Evolutionary conservation across 768 basidiomycete genomes (phyloP).

Genomic region (Mycena venus): DNA sequence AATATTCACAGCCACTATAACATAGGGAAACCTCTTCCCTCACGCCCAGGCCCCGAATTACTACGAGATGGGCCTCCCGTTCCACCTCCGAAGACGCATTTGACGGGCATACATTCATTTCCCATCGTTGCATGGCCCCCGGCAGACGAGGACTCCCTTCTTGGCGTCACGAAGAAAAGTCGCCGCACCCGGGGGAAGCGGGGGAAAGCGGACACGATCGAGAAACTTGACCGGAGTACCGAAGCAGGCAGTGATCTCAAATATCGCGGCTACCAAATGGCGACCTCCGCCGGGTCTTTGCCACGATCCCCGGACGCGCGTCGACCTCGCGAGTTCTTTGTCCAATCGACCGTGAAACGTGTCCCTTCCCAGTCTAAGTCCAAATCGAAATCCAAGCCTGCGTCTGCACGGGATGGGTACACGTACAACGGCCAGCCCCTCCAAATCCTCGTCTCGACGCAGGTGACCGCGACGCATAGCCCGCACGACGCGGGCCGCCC

Average conservation of each 20-base stretch:
- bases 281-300: neutral
- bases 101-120: neutral
- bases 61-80: neutral
- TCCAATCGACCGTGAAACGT: neutral
- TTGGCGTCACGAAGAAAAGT: neutral
- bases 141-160: neutral
- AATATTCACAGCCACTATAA: neutral
- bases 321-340: conserved; percentile 12
- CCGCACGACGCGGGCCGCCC: conserved; percentile 26
- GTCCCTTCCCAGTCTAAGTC: neutral
- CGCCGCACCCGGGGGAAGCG: neutral
- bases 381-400: neutral
- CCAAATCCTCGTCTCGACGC: conserved; percentile 28
- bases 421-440: neutral
- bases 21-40: conserved; percentile 12
- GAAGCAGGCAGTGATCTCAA: neutral
- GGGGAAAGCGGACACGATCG: neutral
- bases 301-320: neutral
- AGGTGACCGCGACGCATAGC: conserved; percentile 20
- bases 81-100: conserved; percentile 2
- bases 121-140: neutral
- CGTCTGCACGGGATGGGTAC: neutral
- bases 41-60: neutral
- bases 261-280: neutral
- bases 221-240: neutral